Evolutionary conservation across 306 rosid genomes (phyloP).

Genomic region (Fagus crenata): DNA sequence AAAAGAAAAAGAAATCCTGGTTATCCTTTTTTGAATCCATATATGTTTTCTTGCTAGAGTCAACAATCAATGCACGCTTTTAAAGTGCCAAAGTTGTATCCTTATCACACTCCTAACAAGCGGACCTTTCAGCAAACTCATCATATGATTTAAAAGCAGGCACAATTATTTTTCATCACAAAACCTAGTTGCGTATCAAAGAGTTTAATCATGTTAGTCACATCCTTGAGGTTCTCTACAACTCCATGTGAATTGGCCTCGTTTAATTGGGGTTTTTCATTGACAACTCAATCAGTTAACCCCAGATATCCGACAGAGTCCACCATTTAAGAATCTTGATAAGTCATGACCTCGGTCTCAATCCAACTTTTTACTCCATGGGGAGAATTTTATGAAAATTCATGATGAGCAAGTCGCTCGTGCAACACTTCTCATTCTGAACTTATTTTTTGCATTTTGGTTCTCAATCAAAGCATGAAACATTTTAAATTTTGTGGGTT

Average conservation of each 20-base stretch:
- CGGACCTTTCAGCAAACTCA: not conserved
- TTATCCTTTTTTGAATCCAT: not conserved
- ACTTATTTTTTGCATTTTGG: not conserved
- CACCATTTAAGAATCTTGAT: not conserved
- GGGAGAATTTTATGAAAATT: too few relatives aligned
- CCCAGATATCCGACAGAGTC: not conserved
- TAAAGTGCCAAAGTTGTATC: not conserved
- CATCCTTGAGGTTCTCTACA: not conserved
- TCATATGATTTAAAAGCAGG: not conserved
- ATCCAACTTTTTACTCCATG: too few relatives aligned
- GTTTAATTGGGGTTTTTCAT: not conserved
- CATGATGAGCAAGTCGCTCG: too few relatives aligned
- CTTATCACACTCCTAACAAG: not conserved
- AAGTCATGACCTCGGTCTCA: not conserved
- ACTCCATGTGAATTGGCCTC: not conserved
- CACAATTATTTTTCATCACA: not conserved
- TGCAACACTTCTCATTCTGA: too few relatives aligned
- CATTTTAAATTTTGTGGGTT: not conserved
- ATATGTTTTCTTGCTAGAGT: not conserved
- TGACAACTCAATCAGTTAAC: not conserved
- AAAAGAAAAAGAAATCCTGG: not conserved
- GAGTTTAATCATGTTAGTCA: not conserved
- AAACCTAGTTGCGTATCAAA: not conserved
- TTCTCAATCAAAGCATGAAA: not conserved
- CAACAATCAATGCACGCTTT: not conserved